These are phyloP conservation scores for Aspergillus mulundensis DNA, from an alignment of 495 filamentous ascomycete species.

Conservation along the genomic window DNA sequence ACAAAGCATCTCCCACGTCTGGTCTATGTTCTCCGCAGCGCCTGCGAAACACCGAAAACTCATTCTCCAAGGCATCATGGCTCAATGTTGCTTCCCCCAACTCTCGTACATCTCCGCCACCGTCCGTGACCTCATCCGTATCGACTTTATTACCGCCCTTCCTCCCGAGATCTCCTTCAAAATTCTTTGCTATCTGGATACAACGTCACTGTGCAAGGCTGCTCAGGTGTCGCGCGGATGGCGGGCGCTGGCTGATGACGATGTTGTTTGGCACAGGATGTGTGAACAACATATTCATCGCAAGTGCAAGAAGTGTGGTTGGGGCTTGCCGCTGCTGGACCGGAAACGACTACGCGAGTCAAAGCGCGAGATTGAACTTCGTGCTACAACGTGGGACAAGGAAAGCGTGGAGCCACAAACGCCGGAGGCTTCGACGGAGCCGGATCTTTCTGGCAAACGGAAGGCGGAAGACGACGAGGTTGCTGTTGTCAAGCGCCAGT, in stretches of 20 bases:
- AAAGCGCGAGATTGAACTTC: slow-evolving; percentile 77
- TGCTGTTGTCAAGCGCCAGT: slow-evolving; percentile 37
- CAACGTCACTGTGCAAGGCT: slow-evolving; percentile 92
- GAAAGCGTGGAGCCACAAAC: slow-evolving; percentile 23
- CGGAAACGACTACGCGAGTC: slow-evolving; percentile 81
- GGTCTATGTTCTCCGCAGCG: slow-evolving; percentile 95
- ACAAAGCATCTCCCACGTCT: slow-evolving; percentile 90
- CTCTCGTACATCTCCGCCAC: slow-evolving; percentile 84
- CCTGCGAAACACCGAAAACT: slow-evolving; percentile 89
- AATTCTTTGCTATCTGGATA: slow-evolving; percentile 89
- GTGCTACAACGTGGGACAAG: slow-evolving; percentile 52
- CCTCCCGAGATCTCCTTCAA: slow-evolving; percentile 90
- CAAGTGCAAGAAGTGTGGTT: slow-evolving; percentile 96
- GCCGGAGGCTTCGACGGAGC: slow-evolving; percentile 20
- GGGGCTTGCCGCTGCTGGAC: slow-evolving; percentile 87
- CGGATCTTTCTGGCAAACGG: slow-evolving; percentile 34
- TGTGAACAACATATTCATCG: slow-evolving; percentile 97
- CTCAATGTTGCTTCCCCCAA: slow-evolving; percentile 96
- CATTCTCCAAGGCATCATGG: slow-evolving; percentile 91
- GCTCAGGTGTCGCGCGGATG: slow-evolving; percentile 90
- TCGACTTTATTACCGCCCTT: slow-evolving; percentile 87
- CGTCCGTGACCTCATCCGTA: slow-evolving; percentile 87
- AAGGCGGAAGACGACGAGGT: slow-evolving; percentile 30
- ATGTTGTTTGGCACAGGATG: slow-evolving; percentile 98
- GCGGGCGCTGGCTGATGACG: slow-evolving; percentile 85